Conservation (phyloP, 305 asterid species). For the Withania somnifera region DNA sequence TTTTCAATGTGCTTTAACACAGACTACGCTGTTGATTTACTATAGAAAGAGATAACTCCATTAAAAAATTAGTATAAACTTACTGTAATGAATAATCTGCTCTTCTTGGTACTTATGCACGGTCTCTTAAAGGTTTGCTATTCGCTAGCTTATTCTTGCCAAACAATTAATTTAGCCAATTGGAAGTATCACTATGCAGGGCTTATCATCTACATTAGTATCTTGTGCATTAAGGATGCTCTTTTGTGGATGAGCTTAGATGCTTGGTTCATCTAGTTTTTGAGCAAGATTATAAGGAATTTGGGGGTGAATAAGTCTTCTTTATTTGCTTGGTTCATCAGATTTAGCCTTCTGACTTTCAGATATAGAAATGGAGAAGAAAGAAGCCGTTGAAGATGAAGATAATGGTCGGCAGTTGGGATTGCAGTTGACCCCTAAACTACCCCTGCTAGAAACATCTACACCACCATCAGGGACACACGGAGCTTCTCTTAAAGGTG, state of each 20-base stretch:
- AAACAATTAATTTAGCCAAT: neutral
- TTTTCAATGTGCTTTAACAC: neutral
- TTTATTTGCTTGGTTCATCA: constrained; percentile 5
- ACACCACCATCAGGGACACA: constrained; percentile 26
- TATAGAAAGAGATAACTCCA: neutral
- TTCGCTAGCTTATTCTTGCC: neutral
- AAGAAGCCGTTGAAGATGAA: constrained; percentile 18
- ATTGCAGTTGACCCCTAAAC: constrained; percentile 40
- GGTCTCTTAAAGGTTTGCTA: neutral
- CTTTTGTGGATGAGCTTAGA: neutral
- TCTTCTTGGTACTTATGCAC: neutral
- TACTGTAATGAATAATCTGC: neutral
- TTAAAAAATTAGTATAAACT: neutral
- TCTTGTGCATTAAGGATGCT: neutral
- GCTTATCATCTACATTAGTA: neutral
- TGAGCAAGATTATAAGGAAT: neutral
- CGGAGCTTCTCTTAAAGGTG: constrained; percentile 34
- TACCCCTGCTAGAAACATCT: constrained; percentile 21
- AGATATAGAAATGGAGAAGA: constrained; percentile 30
- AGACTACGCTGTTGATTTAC: neutral
- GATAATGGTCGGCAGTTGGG: constrained; percentile 73
- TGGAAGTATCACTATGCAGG: neutral
- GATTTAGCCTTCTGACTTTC: constrained; percentile 18
- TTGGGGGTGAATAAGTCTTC: neutral
- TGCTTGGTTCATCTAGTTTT: neutral